Evolutionary conservation across 2,329 filamentous ascomycete species (phyloP), one percentile per base, ranked within the genome.

Genomic region (Ophiostoma triangulosporum): DNA sequence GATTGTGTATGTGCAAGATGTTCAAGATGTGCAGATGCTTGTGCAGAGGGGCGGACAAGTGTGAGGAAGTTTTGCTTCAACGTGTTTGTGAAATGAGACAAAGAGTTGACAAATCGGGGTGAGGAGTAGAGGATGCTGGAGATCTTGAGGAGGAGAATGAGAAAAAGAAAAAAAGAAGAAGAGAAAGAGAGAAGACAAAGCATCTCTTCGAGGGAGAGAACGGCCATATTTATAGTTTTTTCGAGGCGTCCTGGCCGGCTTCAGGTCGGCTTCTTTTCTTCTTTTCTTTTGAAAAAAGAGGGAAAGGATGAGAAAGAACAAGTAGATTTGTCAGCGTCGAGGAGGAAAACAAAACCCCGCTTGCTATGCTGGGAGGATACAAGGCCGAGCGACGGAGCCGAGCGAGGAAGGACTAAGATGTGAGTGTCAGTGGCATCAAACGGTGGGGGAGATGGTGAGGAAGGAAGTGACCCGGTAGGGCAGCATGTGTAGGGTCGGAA

Each of bases 171-270:
- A 74, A 69, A 71, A 77, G 66, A 67, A 66, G 67, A 69, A 73
- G 74, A 74, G 67, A 74, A 73, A 70, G 69, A 77, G 73, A 71
- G 76, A 74, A 69, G 70, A 77, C 65, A 66, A 70, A 64, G 64
- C 55, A 58, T 58, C 61, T 62, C 62, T 62, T 67, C 65, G 63
- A 66, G 61, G 71, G 73, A 68, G 68, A 75, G 68, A 66, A 68
- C 64, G 63, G 64, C 65, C 67, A 76, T 70, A 80, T 83, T 83
- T 83, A 83, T 83, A 83, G 70, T 73, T 77, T 73, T n/a, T 65
- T 64, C 57, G 57, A 60, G 60, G 62, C 64, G 61, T 64, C 63
- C 60, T 57, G 62, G 65, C 60, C 66, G 62, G 63, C 60, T 62
- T 64, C 59, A 62, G 64, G 59, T 59, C 62, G 60, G 60, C 60